phyloP scores from a whole-genome alignment of 495 filamentous ascomycete genomes.

The Beverwykella pulmonaria region DNA sequence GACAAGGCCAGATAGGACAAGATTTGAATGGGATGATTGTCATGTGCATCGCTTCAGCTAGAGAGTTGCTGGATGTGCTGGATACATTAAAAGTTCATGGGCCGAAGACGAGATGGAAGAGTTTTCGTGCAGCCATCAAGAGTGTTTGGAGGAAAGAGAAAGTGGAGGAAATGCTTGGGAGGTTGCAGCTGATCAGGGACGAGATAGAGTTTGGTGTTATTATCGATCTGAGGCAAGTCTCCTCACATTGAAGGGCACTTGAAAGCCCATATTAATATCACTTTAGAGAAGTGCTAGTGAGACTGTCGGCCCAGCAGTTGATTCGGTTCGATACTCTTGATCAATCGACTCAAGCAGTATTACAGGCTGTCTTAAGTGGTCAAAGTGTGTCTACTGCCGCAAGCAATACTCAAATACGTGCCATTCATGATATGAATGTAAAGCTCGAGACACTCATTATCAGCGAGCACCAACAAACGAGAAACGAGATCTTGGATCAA shows the following conservation, averaged over 20 bases:
- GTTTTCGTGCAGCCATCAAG: slow-evolving; percentile 9
- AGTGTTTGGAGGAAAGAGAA: slow-evolving; percentile 17
- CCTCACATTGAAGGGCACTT: neutral
- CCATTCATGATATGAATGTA: neutral
- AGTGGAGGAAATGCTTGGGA: neutral
- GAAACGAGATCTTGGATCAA: slow-evolving; percentile 1
- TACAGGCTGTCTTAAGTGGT: slow-evolving; percentile 2
- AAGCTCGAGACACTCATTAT: slow-evolving; percentile 1
- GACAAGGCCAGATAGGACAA: neutral
- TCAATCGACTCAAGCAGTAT: slow-evolving; percentile 1
- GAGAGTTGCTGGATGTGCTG: slow-evolving; percentile 8
- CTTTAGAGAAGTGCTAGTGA: neutral
- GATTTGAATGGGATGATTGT: slow-evolving; percentile 1
- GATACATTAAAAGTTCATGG: slow-evolving; percentile 6
- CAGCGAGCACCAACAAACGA: slow-evolving; percentile 9
- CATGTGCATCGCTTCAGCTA: slow-evolving; percentile 1
- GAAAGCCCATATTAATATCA: neutral
- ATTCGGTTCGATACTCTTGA: neutral
- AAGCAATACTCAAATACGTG: slow-evolving; percentile 3
- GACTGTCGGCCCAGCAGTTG: slow-evolving; percentile 3
- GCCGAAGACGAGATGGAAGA: slow-evolving; percentile 11
- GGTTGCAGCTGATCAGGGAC: slow-evolving; percentile 4
- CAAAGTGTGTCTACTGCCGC: slow-evolving; percentile 8
- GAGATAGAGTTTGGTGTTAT: slow-evolving; percentile 17
- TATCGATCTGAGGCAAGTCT: neutral